A percentile compares a stretch with the other conserved stretches of the same genome.
These are phyloP conservation scores for Thecaphora thlaspeos DNA, from an alignment of 1,284 basidiomycete genomes.

Conservation along the genomic window DNA sequence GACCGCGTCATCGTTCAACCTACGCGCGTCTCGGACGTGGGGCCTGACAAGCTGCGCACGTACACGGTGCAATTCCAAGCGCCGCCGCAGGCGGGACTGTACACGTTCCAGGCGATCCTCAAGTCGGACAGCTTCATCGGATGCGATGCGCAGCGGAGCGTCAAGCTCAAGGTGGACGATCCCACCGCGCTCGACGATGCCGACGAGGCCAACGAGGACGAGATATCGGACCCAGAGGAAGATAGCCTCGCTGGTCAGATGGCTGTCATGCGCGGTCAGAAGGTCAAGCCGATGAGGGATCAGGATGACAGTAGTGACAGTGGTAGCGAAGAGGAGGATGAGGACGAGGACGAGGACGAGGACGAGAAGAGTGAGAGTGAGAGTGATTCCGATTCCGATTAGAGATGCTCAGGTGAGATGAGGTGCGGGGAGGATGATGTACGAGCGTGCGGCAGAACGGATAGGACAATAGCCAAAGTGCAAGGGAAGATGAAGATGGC, in stretches of 20 bases:
- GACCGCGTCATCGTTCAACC: constrained; percentile 90
- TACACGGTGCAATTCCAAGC: constrained; percentile 94
- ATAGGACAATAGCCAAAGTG: too few relatives aligned
- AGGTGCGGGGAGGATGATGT: too few relatives aligned
- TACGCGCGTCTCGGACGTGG: constrained; percentile 68
- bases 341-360: constrained; percentile 17
- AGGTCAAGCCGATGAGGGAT: constrained; percentile 69
- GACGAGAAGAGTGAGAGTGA: constrained; percentile 10
- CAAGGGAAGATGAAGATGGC: too few relatives aligned
- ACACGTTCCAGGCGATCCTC: constrained; percentile 84
- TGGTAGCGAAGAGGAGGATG: constrained; percentile 39
- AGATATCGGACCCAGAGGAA: constrained; percentile 57
- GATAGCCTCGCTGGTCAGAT: constrained; percentile 88
- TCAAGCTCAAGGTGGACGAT: constrained; percentile 66
- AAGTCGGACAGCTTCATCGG: constrained; percentile 84
- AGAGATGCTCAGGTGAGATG: too few relatives aligned
- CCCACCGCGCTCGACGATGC: constrained; percentile 63
- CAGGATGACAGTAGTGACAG: constrained; percentile 60
- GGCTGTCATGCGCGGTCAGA: constrained; percentile 90
- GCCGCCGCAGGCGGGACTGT: constrained; percentile 77
- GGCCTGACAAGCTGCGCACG: constrained; percentile 69
- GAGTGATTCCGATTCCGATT: constrained; percentile 27
- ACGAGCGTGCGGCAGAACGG: too few relatives aligned
- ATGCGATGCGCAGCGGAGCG: constrained; percentile 64
- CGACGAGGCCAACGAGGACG: constrained; percentile 41